A percentile compares a stretch with the other conserved stretches of the same genome.
These are phyloP conservation scores for Fistulifera solaris DNA, from an alignment of 108 stramenopile species.

Conservation along the genomic window DNA sequence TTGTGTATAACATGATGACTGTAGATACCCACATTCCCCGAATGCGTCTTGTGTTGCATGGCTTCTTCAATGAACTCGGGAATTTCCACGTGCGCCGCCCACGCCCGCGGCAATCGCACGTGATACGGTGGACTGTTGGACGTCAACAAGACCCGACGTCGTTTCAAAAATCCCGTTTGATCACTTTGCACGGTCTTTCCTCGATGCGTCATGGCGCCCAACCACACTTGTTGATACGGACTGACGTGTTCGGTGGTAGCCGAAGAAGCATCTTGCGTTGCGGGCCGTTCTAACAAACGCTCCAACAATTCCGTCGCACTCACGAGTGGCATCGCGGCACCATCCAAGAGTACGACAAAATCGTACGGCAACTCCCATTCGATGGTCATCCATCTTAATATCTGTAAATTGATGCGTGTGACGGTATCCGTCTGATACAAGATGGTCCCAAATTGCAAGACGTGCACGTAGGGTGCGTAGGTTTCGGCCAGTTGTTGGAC, in stretches of 20 bases:
- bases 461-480: slow-evolving; percentile 16
- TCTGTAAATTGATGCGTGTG: slow-evolving; percentile 17
- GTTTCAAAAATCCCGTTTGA: slow-evolving; percentile 11
- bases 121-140: background rate
- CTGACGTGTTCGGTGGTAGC: background rate
- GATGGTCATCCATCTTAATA: slow-evolving; percentile 22
- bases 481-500: slow-evolving; percentile 12
- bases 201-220: slow-evolving; percentile 19
- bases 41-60: slow-evolving; percentile 24
- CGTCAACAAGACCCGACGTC: slow-evolving; percentile 21
- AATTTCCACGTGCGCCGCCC: background rate
- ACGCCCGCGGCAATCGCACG: background rate
- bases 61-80: background rate
- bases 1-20: slow-evolving; percentile 10
- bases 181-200: background rate
- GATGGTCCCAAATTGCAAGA: slow-evolving; percentile 31
- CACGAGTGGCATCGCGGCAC: slow-evolving; percentile 26
- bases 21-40: slow-evolving; percentile 34
- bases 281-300: slow-evolving; percentile 6
- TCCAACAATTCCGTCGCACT: slow-evolving; percentile 15
- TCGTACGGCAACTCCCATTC: slow-evolving; percentile 20
- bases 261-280: background rate
- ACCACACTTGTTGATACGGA: slow-evolving; percentile 18
- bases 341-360: slow-evolving; percentile 24
- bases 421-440: slow-evolving; percentile 34